phyloP scores from a whole-genome alignment of 2,329 filamentous ascomycete genomes.

The Ciborinia camelliae region DNA sequence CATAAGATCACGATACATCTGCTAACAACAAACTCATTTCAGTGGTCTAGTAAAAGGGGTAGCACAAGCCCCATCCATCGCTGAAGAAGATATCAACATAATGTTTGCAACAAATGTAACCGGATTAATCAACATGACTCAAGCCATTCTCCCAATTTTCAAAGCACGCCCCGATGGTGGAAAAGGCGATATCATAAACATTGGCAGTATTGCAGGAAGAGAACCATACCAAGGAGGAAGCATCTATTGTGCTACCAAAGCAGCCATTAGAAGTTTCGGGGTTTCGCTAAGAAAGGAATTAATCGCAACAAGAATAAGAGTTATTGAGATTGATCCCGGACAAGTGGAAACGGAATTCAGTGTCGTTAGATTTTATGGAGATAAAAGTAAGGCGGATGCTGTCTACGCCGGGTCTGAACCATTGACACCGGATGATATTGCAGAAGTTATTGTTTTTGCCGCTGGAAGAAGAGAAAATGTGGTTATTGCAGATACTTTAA shows the following conservation, averaged over 20 bases:
- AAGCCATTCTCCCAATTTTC: slow-evolving; percentile 81
- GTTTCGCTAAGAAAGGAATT: slow-evolving; percentile 80
- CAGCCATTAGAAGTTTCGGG: slow-evolving; percentile 80
- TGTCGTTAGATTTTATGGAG: slow-evolving; percentile 81
- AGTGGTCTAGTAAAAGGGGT: slow-evolving; percentile 88
- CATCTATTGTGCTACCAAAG: slow-evolving; percentile 93
- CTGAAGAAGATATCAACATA: slow-evolving; percentile 72
- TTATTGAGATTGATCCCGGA: slow-evolving; percentile 87
- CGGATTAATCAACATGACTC: slow-evolving; percentile 94
- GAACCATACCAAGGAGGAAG: slow-evolving; percentile 81
- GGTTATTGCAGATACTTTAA: slow-evolving; percentile 79
- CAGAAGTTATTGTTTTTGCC: slow-evolving; percentile 83
- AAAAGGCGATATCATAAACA: slow-evolving; percentile 89
- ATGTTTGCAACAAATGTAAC: slow-evolving; percentile 96
- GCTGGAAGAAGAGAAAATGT: slow-evolving; percentile 85
- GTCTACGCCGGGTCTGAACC: slow-evolving; percentile 83
- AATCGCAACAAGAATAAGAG: slow-evolving; percentile 72
- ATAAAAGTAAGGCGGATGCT: slow-evolving; percentile 83
- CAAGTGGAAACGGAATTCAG: slow-evolving; percentile 96
- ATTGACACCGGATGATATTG: slow-evolving; percentile 84
- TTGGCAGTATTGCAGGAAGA: slow-evolving; percentile 86
- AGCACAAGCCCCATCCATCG: slow-evolving; percentile 79
- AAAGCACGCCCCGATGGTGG: slow-evolving; percentile 67
- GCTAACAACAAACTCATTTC: slow-evolving; percentile 14
- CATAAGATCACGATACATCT: background rate